These are phyloP conservation scores for Quercus mongolica DNA, from an alignment of 306 rosid species.

Conservation along the genomic window DNA sequence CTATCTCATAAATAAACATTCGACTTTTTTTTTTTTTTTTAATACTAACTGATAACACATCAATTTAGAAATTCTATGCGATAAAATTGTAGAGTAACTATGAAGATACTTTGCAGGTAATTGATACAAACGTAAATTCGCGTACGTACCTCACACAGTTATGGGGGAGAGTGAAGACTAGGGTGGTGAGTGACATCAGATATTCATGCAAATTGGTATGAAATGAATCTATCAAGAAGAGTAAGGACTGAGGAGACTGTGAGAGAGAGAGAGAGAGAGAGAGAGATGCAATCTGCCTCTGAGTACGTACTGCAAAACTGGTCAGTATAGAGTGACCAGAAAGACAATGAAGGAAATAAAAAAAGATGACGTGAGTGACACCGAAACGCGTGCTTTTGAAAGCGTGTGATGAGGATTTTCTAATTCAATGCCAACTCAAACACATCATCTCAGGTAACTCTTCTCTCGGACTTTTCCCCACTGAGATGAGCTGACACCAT, in stretches of 20 bases:
- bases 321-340: slow-evolving; percentile 9
- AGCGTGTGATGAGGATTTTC: slow-evolving; percentile 58
- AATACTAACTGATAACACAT: too few species aligned
- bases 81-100: too few species aligned
- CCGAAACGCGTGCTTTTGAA: slow-evolving; percentile 58
- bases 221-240: slow-evolving; percentile 21
- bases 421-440: slow-evolving; percentile 16
- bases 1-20: too few species aligned
- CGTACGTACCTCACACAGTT: not conserved
- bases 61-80: too few species aligned
- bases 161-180: not conserved
- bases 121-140: not conserved
- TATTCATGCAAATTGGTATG: slow-evolving; percentile 39
- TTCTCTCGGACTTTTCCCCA: slow-evolving; percentile 39
- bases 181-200: slow-evolving; percentile 32
- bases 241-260: not conserved
- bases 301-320: slow-evolving; percentile 13
- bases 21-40: too few species aligned
- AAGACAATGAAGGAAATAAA: not conserved
- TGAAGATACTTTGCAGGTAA: too few species aligned
- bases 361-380: slow-evolving; percentile 44
- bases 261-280: slow-evolving; percentile 4
- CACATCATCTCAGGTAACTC: slow-evolving; percentile 22
- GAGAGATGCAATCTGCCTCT: slow-evolving; percentile 30
- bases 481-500: not conserved